A percentile compares a stretch with the other conserved stretches of the same genome.
Conservation (phyloP, 805 yeast species). For the Starmerella cellae region DNA sequence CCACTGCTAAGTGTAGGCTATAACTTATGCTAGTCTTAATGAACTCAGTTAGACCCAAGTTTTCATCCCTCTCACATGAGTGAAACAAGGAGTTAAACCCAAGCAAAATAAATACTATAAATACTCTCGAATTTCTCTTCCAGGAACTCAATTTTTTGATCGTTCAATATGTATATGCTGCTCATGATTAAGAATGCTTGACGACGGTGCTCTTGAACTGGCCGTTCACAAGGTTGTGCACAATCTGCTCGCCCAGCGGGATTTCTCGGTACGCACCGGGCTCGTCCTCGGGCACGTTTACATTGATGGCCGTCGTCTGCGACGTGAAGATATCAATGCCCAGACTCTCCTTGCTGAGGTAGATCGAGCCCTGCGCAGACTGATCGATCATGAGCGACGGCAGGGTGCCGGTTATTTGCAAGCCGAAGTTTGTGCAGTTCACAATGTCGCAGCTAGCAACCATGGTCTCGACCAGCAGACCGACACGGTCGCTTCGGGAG, state of each 20-base stretch:
- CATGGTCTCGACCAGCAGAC: constrained; percentile 68
- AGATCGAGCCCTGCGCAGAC: constrained; percentile 72
- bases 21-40: too few species aligned
- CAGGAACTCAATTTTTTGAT: too few species aligned
- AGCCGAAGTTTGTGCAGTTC: constrained; percentile 64
- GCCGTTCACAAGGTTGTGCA: constrained; percentile 52
- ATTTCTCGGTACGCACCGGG: constrained; percentile 63
- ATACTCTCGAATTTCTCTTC: too few species aligned
- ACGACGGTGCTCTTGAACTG: constrained; percentile 40
- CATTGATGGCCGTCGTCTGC: constrained; percentile 70
- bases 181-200: constrained; percentile 14
- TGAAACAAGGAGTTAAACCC: too few species aligned
- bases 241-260: constrained; percentile 85
- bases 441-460: constrained; percentile 82
- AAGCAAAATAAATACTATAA: too few species aligned
- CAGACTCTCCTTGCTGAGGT: constrained; percentile 58
- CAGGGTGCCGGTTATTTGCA: constrained; percentile 70
- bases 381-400: constrained; percentile 83
- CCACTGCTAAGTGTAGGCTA: too few species aligned
- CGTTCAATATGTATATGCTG: too few species aligned
- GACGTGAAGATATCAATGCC: constrained; percentile 71
- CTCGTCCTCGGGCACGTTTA: constrained; percentile 61
- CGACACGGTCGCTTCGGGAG: constrained; percentile 57
- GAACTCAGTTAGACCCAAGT: too few species aligned
- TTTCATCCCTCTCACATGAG: too few species aligned